A percentile compares a stretch with the other conserved stretches of the same genome.
phyloP scores from a whole-genome alignment of 148 eudicot genomes.

The Heliosperma pusillum region DNA sequence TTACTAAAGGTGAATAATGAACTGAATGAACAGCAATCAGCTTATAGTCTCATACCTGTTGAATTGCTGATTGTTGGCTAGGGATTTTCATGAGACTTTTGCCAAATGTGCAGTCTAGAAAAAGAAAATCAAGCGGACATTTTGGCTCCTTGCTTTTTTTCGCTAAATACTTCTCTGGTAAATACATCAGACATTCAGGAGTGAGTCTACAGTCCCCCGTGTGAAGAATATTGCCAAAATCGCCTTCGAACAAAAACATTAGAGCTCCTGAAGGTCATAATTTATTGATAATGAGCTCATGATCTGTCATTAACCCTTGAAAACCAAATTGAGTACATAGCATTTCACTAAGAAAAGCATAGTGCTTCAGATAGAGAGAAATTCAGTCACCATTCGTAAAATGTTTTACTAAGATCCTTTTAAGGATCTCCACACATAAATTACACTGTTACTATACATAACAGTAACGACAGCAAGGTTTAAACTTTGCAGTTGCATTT shows the following conservation, averaged over 20 bases:
- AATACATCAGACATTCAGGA: constrained; percentile 65
- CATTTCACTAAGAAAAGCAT: background rate
- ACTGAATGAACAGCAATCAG: constrained; percentile 4
- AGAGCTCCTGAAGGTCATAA: constrained; percentile 64
- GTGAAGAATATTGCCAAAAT: constrained; percentile 79
- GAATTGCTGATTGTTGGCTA: constrained; percentile 62
- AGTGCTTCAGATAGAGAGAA: background rate
- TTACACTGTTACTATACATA: too few relatives aligned
- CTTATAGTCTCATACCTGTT: constrained; percentile 47
- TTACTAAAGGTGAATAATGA: background rate
- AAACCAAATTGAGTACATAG: constrained; percentile 3
- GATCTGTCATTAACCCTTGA: constrained; percentile 15
- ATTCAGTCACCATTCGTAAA: background rate
- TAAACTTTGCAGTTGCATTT: too few relatives aligned
- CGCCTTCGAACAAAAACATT: constrained; percentile 84
- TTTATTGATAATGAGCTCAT: constrained; percentile 22
- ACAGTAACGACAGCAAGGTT: too few relatives aligned
- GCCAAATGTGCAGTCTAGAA: constrained; percentile 94
- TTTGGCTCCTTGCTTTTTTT: constrained; percentile 43
- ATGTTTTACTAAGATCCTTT: too few relatives aligned
- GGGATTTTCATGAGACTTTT: constrained; percentile 56
- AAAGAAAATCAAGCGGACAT: constrained; percentile 65
- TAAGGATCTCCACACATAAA: too few relatives aligned
- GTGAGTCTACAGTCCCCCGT: constrained; percentile 92
- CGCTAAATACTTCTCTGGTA: constrained; percentile 71